Base-by-base conservation (phyloP, 768 basidiomycete genomes). In the Kwoniella bestiolae region DNA sequence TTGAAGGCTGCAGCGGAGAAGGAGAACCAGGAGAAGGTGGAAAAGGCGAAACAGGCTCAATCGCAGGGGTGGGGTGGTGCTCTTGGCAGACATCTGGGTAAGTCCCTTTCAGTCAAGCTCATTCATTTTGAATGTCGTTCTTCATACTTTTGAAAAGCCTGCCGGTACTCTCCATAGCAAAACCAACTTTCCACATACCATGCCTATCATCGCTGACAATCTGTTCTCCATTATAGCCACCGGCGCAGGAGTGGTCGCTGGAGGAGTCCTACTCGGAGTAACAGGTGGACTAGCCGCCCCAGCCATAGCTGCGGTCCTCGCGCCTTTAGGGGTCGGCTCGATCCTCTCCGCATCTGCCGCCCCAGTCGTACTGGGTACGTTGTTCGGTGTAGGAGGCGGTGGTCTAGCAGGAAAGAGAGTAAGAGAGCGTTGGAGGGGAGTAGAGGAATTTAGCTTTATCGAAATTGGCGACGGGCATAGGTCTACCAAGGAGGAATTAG, bases 241-340 rank as follows among this genome's bases (percentile, higher is more conserved):
- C 0, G 82, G 79, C 6, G 81, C 80, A 0, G 83, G 83, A 1
- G 80, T 82, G 5, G 72, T 82, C 3, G 78, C 78, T 3, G 83
- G 83, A 3, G 81, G 81, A 5, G 77, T 83, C 9, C 73, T 82
- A 3, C 75, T 83, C 23, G 83, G 83, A 9, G 69, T 83, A 2
- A 83, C 83, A 2, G 82, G 82, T 1, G 83, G 83, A 1, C 69
- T 83, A 1, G 83, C 83, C 5, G 83, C 83, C n/a, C 82, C 83
- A 4, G 81, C 81, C 1, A 81, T 83, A 28, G 75, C 81, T 3
- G 81, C 83, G 0, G 63, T 83, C 9, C 69, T 83, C 4, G 81
- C 82, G 14, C 76, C 80, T 0, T 58, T 75, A 16, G 78, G 78
- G 31, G 77, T 80, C 26, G 75, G 79, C 34, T 74, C 77, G 2